These are phyloP conservation scores for Trematosphaeria pertusa DNA, from an alignment of 2,329 filamentous ascomycete genomes.

Conservation along the genomic window DNA sequence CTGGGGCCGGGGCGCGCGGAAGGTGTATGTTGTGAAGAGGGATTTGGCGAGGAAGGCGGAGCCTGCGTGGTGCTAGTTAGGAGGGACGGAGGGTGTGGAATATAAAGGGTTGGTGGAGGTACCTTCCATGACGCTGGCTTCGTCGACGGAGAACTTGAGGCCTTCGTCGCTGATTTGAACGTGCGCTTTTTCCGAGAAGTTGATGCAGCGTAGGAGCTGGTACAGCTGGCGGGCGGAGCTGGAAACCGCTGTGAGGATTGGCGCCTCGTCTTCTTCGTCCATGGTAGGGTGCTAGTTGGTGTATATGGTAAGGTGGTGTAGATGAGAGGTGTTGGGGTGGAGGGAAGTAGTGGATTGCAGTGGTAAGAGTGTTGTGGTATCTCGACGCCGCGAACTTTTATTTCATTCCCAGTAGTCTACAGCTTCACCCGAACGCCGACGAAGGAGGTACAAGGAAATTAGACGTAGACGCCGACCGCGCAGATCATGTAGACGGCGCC, in stretches of 20 bases:
- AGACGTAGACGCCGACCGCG: conserved; percentile 98
- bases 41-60: conserved; percentile 85
- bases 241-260: conserved; percentile 75
- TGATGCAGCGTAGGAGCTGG: conserved; percentile 68
- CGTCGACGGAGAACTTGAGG: conserved; percentile 85
- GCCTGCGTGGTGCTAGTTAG: conserved; percentile 52
- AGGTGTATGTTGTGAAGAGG: conserved; percentile 85
- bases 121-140: conserved; percentile 92
- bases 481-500: conserved; percentile 99
- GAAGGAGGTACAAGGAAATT: conserved; percentile 44
- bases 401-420: conserved; percentile 50
- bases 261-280: conserved; percentile 52
- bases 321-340: conserved; percentile 4
- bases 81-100: background rate
- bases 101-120: conserved; percentile 24
- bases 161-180: conserved; percentile 86
- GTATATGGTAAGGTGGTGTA: conserved; percentile 5
- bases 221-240: conserved; percentile 79
- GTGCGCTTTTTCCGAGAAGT: conserved; percentile 65
- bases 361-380: conserved; percentile 24
- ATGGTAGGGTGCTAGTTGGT: conserved; percentile 32
- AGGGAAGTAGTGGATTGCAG: conserved; percentile 16
- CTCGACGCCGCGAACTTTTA: conserved; percentile 40
- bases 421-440: conserved; percentile 38
- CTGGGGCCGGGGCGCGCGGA: conserved; percentile 61